phyloP scores from a whole-genome alignment of 345 rosid species.

The Ricinus communis region DNA sequence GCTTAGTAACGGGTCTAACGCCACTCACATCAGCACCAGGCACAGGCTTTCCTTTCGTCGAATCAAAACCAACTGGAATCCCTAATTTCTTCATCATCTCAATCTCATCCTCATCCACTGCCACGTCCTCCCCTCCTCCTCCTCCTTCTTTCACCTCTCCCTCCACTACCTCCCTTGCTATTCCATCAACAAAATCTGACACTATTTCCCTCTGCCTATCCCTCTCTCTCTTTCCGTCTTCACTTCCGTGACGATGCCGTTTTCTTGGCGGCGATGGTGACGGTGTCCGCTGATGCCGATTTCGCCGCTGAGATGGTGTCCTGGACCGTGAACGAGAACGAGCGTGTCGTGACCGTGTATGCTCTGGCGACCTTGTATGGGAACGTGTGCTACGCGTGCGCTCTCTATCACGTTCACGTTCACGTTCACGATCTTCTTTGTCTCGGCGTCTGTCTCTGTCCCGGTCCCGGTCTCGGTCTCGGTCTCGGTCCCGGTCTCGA shows the following conservation, averaged over 20 bases:
- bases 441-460: slow-evolving; percentile 36
- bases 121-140: slow-evolving; percentile 20
- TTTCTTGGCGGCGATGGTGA: slow-evolving; percentile 57
- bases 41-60: slow-evolving; percentile 93
- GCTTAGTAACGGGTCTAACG: slow-evolving; percentile 67
- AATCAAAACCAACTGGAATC: slow-evolving; percentile 85
- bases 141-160: slow-evolving; percentile 13
- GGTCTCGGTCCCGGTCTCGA: slow-evolving; percentile 44
- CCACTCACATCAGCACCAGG: slow-evolving; percentile 82
- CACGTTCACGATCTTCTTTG: slow-evolving; percentile 43
- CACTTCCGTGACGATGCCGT: slow-evolving; percentile 51
- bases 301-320: slow-evolving; percentile 52
- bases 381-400: slow-evolving; percentile 64
- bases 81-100: slow-evolving; percentile 96
- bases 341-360: slow-evolving; percentile 39
- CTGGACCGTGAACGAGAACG: slow-evolving; percentile 64
- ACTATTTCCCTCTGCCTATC: slow-evolving; percentile 44
- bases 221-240: slow-evolving; percentile 42
- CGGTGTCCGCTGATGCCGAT: slow-evolving; percentile 52
- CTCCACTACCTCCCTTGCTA: slow-evolving; percentile 37
- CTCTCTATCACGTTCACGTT: slow-evolving; percentile 51
- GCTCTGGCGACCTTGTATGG: slow-evolving; percentile 58
- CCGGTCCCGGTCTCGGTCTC: slow-evolving; percentile 37
- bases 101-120: slow-evolving; percentile 52
- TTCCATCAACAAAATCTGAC: slow-evolving; percentile 63